Evolutionary conservation across 2,329 filamentous ascomycete species (phyloP).

Genomic region (Volutella citrinella): DNA sequence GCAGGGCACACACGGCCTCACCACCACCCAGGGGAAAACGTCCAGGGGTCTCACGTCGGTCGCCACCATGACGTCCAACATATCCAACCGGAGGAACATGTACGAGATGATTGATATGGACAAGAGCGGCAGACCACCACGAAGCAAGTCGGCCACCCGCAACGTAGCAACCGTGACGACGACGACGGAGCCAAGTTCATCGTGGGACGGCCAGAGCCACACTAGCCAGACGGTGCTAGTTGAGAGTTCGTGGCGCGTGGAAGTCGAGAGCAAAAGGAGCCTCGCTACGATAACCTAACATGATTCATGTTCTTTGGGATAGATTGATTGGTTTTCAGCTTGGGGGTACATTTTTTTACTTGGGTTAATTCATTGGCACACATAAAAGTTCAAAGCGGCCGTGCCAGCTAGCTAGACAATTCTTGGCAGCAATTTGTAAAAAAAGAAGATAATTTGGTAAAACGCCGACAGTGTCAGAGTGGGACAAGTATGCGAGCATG

Average conservation of each 20-base stretch:
- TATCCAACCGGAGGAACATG: conserved; percentile 11
- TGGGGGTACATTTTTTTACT: no score
- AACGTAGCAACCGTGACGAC: conserved; percentile 5
- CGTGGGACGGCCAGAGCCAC: conserved; percentile 20
- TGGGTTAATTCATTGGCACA: no score
- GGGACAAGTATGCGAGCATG: no score
- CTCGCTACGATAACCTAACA: no score
- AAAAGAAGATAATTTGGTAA: no score
- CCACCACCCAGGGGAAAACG: conserved; percentile 2
- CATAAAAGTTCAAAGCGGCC: no score
- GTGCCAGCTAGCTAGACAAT: no score
- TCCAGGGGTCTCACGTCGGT: conserved; percentile 4
- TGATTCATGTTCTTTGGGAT: no score
- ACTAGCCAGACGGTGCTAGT: conserved; percentile 21
- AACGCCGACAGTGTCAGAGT: no score
- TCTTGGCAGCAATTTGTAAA: no score
- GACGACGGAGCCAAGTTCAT: conserved; percentile 5
- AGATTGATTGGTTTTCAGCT: no score
- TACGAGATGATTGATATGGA: conserved; percentile 18
- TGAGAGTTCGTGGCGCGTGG: conserved; percentile 16
- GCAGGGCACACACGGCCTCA: conserved; percentile 1
- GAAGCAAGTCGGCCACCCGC: no score
- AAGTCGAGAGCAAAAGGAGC: conserved; percentile 16
- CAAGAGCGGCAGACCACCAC: conserved; percentile 5
- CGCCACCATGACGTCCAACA: conserved; percentile 9